Evolutionary conservation across 2,329 filamentous ascomycete species (phyloP).

Genomic region (Microdochium nivale): DNA sequence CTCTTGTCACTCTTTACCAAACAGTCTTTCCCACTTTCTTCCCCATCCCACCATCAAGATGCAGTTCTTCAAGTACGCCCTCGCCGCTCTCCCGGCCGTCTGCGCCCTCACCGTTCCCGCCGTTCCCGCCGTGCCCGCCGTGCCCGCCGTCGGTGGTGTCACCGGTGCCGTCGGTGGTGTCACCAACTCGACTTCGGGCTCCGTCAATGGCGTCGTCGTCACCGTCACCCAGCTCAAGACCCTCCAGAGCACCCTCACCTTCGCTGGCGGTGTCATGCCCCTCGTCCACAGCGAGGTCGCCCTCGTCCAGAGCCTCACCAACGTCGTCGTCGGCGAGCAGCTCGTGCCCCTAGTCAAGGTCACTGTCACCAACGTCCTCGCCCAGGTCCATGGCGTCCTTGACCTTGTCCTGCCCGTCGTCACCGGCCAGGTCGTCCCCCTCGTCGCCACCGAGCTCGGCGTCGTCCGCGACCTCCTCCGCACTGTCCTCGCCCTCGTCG

Average conservation of each 20-base stretch:
- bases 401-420: slow-evolving; percentile 10
- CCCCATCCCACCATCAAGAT: slow-evolving; percentile 13
- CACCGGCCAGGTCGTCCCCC: slow-evolving; percentile 7
- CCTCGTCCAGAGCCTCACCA: not conserved
- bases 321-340: slow-evolving; percentile 5
- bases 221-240: slow-evolving; percentile 4
- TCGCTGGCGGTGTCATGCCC: slow-evolving; percentile 9
- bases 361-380: slow-evolving; percentile 11
- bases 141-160: not conserved
- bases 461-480: slow-evolving; percentile 7
- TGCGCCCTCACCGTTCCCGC: not conserved
- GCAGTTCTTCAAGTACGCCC: slow-evolving; percentile 21
- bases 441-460: slow-evolving; percentile 9
- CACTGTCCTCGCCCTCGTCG: slow-evolving; percentile 11
- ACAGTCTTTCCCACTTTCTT: not conserved
- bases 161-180: slow-evolving; percentile 13
- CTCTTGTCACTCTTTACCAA: not conserved
- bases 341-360: slow-evolving; percentile 10
- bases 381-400: slow-evolving; percentile 12
- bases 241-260: slow-evolving; percentile 2
- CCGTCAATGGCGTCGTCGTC: slow-evolving; percentile 7
- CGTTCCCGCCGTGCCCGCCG: not conserved
- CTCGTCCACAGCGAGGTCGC: slow-evolving; percentile 11
- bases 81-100: slow-evolving; percentile 19
- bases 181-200: slow-evolving; percentile 5